Base-by-base conservation (phyloP, 2,329 filamentous ascomycete species). In the Penicillium corylophilum region DNA sequence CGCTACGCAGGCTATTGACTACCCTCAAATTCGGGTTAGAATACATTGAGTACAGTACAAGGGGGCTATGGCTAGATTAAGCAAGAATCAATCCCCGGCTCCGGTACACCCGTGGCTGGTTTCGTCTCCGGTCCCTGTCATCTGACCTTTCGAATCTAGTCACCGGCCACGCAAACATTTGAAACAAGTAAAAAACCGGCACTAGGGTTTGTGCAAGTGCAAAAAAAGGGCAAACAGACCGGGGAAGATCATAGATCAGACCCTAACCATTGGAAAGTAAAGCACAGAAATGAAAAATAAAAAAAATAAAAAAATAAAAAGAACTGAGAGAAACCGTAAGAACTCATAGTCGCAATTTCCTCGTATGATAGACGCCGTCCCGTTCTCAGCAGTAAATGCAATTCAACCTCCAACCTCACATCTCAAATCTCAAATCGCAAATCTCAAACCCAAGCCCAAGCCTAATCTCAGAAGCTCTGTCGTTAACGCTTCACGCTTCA, bases 331-430 rank as follows among this genome's bases (percentile, higher is more conserved):
- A 50, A 35, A 52, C 55, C 53, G 38, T 50, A 46, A 26, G 50
- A 55, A 40, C 36, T 51, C 50, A 53, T 56, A 49, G 40, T 55
- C 54, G 49, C 58, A 61, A 61, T 56, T 56, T 60, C 59, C 53
- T 55, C 53, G 29, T 56, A 43, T 56, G 51, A 50, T 42, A 53
- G 44, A 57, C 51, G 53, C 57, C 53, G 41, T 45, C 38, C 44
- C 53, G 29, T 47, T 49, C 43, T 46, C 50, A 38, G 28, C 48
- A 48, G 46, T 39, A 44, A 50, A 44, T 31, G 35, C 48, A 50
- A 53, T 52, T 51, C 50, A 56, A 48, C 36, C 31, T 44, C 44
- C 46, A 24, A 31, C 5, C 24, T 26, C 24, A 26, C 24, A 26
- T 18, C 7, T 28, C 26, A 8, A 28, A 28, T 10, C 5, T 28